Conservation (phyloP, 257 asterid genomes). For the Verbena officinalis region DNA sequence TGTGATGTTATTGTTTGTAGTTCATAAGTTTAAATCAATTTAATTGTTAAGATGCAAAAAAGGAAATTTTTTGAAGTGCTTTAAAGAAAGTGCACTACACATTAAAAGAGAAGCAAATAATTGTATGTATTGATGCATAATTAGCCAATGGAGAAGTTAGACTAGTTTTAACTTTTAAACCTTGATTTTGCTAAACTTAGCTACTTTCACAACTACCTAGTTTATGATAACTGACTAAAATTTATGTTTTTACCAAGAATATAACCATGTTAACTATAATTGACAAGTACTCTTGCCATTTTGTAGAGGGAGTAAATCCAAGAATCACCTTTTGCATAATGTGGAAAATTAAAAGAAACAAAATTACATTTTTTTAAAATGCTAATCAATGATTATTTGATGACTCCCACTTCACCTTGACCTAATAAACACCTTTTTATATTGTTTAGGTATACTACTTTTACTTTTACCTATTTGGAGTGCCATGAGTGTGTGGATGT, state of each 20-base stretch:
- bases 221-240: background rate
- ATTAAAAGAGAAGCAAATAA: too few species aligned
- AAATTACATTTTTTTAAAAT: background rate
- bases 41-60: too few species aligned
- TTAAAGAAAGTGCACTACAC: too few species aligned
- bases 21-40: too few species aligned
- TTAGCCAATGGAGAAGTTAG: background rate
- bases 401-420: background rate
- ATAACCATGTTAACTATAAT: background rate
- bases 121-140: too few species aligned
- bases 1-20: too few species aligned
- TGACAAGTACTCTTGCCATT: constrained; percentile 6
- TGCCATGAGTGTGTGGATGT: too few species aligned
- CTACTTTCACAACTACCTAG: background rate
- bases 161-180: background rate
- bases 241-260: background rate
- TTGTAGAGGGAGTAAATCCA: background rate
- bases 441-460: background rate
- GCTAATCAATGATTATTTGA: background rate
- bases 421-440: background rate
- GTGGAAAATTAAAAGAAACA: background rate
- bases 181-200: background rate
- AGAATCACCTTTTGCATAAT: background rate
- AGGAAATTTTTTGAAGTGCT: too few species aligned
- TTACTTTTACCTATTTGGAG: too few species aligned